Conservation (phyloP, 2,329 filamentous ascomycete genomes). For the Penicillium sp. region DNA sequence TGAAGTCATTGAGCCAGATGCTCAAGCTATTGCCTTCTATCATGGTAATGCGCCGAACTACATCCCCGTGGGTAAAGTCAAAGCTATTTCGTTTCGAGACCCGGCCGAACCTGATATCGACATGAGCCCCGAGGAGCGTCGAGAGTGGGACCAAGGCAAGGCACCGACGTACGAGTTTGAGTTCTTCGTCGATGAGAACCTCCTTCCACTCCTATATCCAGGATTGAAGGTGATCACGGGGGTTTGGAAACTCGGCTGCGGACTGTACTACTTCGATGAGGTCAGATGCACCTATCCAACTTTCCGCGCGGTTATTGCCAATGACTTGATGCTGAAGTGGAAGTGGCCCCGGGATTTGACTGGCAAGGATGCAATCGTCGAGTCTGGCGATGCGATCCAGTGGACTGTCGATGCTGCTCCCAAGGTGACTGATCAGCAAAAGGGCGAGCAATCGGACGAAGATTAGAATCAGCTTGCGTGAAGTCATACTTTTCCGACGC, state of each 20-base stretch:
- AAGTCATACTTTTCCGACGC: no score
- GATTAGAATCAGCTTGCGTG: not conserved
- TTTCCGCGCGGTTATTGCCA: slow-evolving; percentile 61
- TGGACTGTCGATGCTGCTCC: not conserved
- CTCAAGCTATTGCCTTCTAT: slow-evolving; percentile 48
- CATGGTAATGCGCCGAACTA: slow-evolving; percentile 40
- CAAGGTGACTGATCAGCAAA: not conserved
- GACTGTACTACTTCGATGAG: slow-evolving; percentile 60
- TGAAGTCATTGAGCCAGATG: slow-evolving; percentile 45
- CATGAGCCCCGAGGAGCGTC: slow-evolving; percentile 33
- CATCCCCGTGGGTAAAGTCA: slow-evolving; percentile 50
- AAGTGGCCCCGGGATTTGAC: slow-evolving; percentile 47
- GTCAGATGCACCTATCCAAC: slow-evolving; percentile 53
- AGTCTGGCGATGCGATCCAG: not conserved
- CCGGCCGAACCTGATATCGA: slow-evolving; percentile 39
- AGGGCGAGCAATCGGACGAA: not conserved
- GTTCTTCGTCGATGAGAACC: slow-evolving; percentile 64
- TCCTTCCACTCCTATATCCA: slow-evolving; percentile 53
- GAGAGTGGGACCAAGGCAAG: slow-evolving; percentile 20
- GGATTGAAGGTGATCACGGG: slow-evolving; percentile 60
- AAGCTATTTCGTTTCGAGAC: slow-evolving; percentile 48
- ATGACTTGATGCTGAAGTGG: slow-evolving; percentile 64
- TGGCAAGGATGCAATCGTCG: not conserved
- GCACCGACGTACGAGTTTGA: slow-evolving; percentile 36
- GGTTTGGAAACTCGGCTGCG: slow-evolving; percentile 55